Evolutionary conservation across 2,329 filamentous ascomycete species (phyloP).

Genomic region (Sclerotinia glacialis): DNA sequence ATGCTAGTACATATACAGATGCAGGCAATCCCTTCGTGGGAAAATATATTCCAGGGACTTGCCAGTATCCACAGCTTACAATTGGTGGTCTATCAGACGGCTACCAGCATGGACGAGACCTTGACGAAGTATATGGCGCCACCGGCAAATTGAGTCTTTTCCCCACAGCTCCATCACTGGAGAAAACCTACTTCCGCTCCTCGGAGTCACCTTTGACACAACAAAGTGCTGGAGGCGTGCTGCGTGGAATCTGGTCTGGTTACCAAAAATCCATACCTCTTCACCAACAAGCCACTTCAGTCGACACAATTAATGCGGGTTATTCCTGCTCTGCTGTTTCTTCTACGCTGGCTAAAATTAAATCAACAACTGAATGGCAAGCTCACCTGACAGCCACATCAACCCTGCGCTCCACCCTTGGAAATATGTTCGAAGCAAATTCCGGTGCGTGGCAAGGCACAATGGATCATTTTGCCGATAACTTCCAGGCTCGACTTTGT

Average conservation of each 20-base stretch:
- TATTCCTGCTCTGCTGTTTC: slow-evolving; percentile 39
- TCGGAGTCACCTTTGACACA: slow-evolving; percentile 42
- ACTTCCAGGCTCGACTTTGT: slow-evolving; percentile 43
- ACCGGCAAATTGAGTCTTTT: slow-evolving; percentile 37
- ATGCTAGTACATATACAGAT: slow-evolving; percentile 42
- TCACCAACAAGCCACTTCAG: slow-evolving; percentile 41
- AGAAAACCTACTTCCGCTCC: slow-evolving; percentile 42
- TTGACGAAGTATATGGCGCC: slow-evolving; percentile 38
- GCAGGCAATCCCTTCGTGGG: slow-evolving; percentile 40
- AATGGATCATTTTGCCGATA: slow-evolving; percentile 44
- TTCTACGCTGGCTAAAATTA: slow-evolving; percentile 32
- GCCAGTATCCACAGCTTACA: slow-evolving; percentile 43
- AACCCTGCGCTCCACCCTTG: slow-evolving; percentile 36
- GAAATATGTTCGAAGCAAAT: slow-evolving; percentile 39
- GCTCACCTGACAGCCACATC: slow-evolving; percentile 40
- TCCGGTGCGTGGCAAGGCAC: slow-evolving; percentile 39
- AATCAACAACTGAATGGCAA: slow-evolving; percentile 40
- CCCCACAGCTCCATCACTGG: slow-evolving; percentile 36
- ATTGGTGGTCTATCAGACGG: slow-evolving; percentile 42
- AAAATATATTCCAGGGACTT: slow-evolving; percentile 40
- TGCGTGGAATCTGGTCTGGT: slow-evolving; percentile 42
- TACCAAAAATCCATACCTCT: slow-evolving; percentile 39
- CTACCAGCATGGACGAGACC: slow-evolving; percentile 41
- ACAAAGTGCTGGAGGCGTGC: slow-evolving; percentile 41
- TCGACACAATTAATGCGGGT: slow-evolving; percentile 42